These are phyloP conservation scores for Elaeis guineensis DNA, from an alignment of 176 grass and related monocot species.

Conservation along the genomic window DNA sequence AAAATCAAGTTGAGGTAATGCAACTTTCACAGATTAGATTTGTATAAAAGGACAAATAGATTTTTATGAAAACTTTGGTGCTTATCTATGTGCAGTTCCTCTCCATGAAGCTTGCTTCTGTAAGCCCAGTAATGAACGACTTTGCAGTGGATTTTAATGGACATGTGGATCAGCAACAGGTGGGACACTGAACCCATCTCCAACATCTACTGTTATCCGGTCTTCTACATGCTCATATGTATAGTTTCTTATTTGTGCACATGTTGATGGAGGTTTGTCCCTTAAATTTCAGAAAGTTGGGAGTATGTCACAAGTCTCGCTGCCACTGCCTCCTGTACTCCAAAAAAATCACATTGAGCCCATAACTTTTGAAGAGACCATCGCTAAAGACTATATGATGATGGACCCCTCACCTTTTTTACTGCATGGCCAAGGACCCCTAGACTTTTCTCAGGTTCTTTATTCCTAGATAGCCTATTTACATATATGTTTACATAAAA, in stretches of 20 bases:
- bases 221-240: too few species aligned
- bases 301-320: constrained; percentile 19
- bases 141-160: constrained; percentile 7
- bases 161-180: not conserved
- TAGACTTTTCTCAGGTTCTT: constrained; percentile 20
- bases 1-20: constrained; percentile 42
- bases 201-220: not conserved
- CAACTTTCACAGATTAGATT: not conserved
- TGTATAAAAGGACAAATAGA: not conserved
- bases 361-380: constrained; percentile 2
- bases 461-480: not conserved
- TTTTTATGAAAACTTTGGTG: not conserved
- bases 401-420: constrained; percentile 14
- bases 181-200: not conserved
- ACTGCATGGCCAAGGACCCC: constrained; percentile 9
- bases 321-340: not conserved
- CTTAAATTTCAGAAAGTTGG: constrained; percentile 11
- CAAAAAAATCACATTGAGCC: constrained; percentile 3
- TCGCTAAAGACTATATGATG: constrained; percentile 7
- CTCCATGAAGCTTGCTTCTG: constrained; percentile 38
- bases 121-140: constrained; percentile 14
- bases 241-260: not conserved
- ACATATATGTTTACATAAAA: not conserved
- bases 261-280: not conserved
- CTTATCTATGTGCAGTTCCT: constrained; percentile 27